phyloP scores from a whole-genome alignment of 768 basidiomycete species.

The Zangia roseola region DNA sequence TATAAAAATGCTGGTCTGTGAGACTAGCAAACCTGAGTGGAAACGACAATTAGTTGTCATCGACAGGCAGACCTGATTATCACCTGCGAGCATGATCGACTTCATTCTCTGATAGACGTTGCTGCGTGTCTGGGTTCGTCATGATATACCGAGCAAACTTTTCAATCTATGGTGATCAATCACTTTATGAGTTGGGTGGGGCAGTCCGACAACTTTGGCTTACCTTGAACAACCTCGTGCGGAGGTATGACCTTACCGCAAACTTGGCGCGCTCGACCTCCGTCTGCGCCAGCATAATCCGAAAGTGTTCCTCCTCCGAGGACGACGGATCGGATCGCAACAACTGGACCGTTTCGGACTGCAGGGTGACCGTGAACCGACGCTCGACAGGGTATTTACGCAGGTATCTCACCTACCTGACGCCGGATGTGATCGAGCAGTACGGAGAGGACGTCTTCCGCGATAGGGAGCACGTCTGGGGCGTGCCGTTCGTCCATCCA shows the following conservation, averaged over 20 bases:
- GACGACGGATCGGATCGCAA: slow-evolving; percentile 79
- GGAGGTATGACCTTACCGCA: slow-evolving; percentile 83
- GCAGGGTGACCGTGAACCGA: slow-evolving; percentile 6
- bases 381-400: background rate
- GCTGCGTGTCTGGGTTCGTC: slow-evolving; percentile 67
- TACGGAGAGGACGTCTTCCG: slow-evolving; percentile 62
- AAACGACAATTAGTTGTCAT: background rate
- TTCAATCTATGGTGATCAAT: slow-evolving; percentile 62
- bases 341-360: slow-evolving; percentile 78
- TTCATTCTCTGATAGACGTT: slow-evolving; percentile 80
- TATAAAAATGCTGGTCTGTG: slow-evolving; percentile 72
- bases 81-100: slow-evolving; percentile 77
- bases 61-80: slow-evolving; percentile 11
- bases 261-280: slow-evolving; percentile 95
- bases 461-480: slow-evolving; percentile 74
- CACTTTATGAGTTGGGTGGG: background rate
- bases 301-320: slow-evolving; percentile 90
- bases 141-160: slow-evolving; percentile 81
- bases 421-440: slow-evolving; percentile 76
- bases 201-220: background rate
- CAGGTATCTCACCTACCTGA: slow-evolving; percentile 56
- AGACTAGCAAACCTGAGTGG: slow-evolving; percentile 66
- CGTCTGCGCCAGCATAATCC: slow-evolving; percentile 90
- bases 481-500: slow-evolving; percentile 87
- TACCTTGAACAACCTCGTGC: slow-evolving; percentile 86